Conservation (phyloP, 257 asterid genomes). For the Eustoma russellianum region DNA sequence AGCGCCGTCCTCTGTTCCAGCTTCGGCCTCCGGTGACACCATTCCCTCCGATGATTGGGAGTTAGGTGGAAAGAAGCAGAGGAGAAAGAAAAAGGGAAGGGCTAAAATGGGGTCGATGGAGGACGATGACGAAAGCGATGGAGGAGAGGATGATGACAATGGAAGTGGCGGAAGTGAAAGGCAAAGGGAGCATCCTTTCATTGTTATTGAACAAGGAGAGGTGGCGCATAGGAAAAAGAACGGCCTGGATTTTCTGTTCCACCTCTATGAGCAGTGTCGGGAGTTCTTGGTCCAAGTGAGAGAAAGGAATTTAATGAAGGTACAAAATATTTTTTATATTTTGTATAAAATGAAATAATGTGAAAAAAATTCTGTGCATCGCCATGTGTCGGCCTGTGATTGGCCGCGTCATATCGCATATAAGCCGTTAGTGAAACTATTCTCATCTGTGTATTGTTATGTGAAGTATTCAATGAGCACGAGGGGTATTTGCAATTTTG, state of each 20-base stretch:
- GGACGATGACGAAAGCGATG: slow-evolving; percentile 56
- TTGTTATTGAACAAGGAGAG: slow-evolving; percentile 98
- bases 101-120: slow-evolving; percentile 49
- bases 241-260: slow-evolving; percentile 88
- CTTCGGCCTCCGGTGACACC: no score
- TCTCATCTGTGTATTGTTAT: not conserved
- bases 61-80: slow-evolving; percentile 42
- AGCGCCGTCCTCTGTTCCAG: no score
- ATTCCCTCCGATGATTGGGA: no score
- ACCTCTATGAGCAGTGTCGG: slow-evolving; percentile 85
- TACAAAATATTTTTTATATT: slow-evolving; percentile 11
- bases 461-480: not conserved
- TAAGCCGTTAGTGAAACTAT: slow-evolving; percentile 1
- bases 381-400: no score
- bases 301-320: no score
- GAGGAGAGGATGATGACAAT: slow-evolving; percentile 52
- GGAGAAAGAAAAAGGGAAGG: slow-evolving; percentile 43
- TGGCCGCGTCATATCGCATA: slow-evolving; percentile 15
- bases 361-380: no score
- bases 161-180: slow-evolving; percentile 43
- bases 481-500: not conserved
- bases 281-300: slow-evolving; percentile 94
- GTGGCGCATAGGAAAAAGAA: slow-evolving; percentile 99
- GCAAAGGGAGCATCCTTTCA: no score
- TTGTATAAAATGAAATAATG: no score